A percentile compares a stretch with the other conserved stretches of the same genome.
Evolutionary conservation across 257 asterid genomes (phyloP).

Genomic region (Nicotiana noctiflora): DNA sequence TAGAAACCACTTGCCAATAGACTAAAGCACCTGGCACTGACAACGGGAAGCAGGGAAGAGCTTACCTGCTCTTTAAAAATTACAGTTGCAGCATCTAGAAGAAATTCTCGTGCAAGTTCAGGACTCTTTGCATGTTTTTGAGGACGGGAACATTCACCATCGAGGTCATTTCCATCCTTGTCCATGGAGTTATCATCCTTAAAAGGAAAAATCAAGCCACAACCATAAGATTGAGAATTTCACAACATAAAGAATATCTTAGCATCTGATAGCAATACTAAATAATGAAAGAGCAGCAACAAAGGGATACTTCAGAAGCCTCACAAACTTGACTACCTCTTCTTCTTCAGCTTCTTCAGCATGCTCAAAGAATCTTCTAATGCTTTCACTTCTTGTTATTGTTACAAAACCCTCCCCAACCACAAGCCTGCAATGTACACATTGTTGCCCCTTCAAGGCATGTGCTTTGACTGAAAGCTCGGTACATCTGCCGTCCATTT

Average conservation of each 20-base stretch:
- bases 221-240: neutral
- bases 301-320: neutral
- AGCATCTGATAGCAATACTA: neutral
- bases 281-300: neutral
- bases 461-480: constrained; percentile 91
- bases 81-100: constrained; percentile 96
- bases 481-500: constrained; percentile 74
- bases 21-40: neutral
- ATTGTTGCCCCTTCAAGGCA: constrained; percentile 85
- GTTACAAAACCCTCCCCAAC: constrained; percentile 91
- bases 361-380: constrained; percentile 87
- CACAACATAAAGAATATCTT: neutral
- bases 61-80: constrained; percentile 98
- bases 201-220: constrained; percentile 8
- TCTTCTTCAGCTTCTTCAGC: constrained; percentile 99
- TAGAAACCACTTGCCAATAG: no score
- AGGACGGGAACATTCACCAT: constrained; percentile 95
- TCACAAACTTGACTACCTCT: constrained; percentile 57
- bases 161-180: constrained; percentile 90
- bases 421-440: constrained; percentile 92
- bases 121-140: constrained; percentile 99
- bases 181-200: constrained; percentile 98
- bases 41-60: neutral
- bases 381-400: constrained; percentile 69
- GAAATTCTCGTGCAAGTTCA: constrained; percentile 99